Conservation (phyloP, 306 rosid genomes). For the peach (Prunus persica) region DNA sequence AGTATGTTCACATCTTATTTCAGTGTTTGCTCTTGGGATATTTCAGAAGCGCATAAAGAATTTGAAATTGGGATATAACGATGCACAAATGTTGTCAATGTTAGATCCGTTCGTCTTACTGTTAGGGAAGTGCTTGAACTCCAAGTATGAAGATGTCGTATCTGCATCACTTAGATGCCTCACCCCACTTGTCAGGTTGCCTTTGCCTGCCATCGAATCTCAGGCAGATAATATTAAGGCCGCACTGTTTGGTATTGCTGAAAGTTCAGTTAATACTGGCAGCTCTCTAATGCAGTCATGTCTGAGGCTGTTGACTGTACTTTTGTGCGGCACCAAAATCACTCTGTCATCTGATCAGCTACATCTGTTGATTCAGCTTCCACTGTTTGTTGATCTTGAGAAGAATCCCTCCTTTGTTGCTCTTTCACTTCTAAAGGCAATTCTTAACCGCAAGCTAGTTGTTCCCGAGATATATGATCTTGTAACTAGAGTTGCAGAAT, state of each 20-base stretch:
- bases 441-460: constrained; percentile 67
- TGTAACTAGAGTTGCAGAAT: constrained; percentile 65
- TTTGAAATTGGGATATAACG: constrained; percentile 41
- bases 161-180: constrained; percentile 79
- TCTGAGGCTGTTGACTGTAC: constrained; percentile 65
- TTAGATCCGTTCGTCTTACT: constrained; percentile 77
- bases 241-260: constrained; percentile 66
- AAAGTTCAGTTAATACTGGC: constrained; percentile 48
- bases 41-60: constrained; percentile 64
- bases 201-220: constrained; percentile 71
- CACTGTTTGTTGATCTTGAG: constrained; percentile 75
- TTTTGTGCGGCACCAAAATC: constrained; percentile 62
- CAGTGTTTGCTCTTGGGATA: constrained; percentile 77
- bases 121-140: constrained; percentile 54
- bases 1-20: constrained; percentile 67
- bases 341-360: constrained; percentile 73
- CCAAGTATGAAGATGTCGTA: constrained; percentile 87
- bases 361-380: constrained; percentile 65
- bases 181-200: constrained; percentile 58
- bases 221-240: constrained; percentile 69
- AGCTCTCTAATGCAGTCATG: constrained; percentile 83
- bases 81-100: constrained; percentile 48
- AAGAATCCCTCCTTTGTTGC: constrained; percentile 68
- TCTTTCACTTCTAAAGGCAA: constrained; percentile 77
- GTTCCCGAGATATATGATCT: constrained; percentile 90